A percentile compares a stretch with the other conserved stretches of the same genome.
phyloP scores from a whole-genome alignment of 2,329 filamentous ascomycete species.

The Mollisia scopiformis region DNA sequence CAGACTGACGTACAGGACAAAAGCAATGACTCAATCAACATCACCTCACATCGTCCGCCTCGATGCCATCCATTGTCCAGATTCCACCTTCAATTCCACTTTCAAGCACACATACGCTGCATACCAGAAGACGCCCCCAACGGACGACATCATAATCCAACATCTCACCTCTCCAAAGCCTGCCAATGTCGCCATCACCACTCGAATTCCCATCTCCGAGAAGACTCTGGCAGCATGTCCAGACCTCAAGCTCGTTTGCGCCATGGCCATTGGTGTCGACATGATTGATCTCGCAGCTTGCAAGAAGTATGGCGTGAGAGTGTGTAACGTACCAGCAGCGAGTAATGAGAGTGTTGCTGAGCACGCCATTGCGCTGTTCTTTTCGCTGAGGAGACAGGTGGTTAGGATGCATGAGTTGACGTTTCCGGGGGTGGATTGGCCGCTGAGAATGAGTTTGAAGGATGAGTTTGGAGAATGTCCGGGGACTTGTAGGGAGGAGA shows the following conservation, averaged over 20 bases:
- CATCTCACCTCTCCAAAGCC: conserved; percentile 2
- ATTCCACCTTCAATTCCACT: conserved; percentile 23
- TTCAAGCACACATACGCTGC: conserved; percentile 26
- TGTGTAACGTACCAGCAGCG: conserved; percentile 42
- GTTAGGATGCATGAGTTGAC: conserved; percentile 36
- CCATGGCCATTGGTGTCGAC: conserved; percentile 43
- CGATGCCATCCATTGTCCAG: conserved; percentile 22
- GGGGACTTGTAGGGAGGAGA: conserved; percentile 28
- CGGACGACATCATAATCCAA: conserved; percentile 29
- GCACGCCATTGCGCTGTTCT: conserved; percentile 33
- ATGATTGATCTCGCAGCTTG: conserved; percentile 41
- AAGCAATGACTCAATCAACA: conserved; percentile 4
- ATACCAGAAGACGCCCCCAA: conserved; percentile 14
- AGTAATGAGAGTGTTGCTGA: conserved; percentile 41
- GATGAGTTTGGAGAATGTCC: conserved; percentile 27
- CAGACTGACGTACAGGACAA: background rate
- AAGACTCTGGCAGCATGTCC: conserved; percentile 35
- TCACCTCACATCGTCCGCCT: conserved; percentile 27
- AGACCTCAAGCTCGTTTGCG: conserved; percentile 38
- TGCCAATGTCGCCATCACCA: conserved; percentile 40
- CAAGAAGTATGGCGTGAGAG: conserved; percentile 36
- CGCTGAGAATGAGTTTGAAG: conserved; percentile 28
- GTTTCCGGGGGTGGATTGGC: conserved; percentile 28
- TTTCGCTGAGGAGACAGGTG: conserved; percentile 42
- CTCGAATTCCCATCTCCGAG: conserved; percentile 36